phyloP scores from a whole-genome alignment of 371 early-diverging fungal genomes.

The Mucor velutinosus region DNA sequence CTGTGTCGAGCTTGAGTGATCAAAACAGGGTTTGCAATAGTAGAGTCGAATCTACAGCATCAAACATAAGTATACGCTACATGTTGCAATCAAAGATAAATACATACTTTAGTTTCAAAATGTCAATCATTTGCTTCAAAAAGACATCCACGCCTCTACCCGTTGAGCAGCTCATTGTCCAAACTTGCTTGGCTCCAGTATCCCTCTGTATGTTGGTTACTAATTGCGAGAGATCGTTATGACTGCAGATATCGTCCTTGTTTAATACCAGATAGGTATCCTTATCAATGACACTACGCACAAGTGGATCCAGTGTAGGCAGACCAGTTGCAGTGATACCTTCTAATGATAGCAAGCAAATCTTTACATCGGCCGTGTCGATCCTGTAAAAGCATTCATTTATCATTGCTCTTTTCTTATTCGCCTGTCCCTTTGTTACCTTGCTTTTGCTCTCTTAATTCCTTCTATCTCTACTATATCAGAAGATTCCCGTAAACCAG shows the following conservation, averaged over 20 bases:
- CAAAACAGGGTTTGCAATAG: conserved; percentile 39
- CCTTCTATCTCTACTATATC: conserved; percentile 80
- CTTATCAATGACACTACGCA: conserved; percentile 50
- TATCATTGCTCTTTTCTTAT: background rate
- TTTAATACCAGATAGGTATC: conserved; percentile 71
- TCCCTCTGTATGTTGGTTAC: conserved; percentile 7
- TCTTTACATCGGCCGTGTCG: conserved; percentile 49
- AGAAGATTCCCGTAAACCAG: conserved; percentile 67
- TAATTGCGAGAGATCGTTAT: background rate
- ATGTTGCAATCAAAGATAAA: background rate
- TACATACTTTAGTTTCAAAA: conserved; percentile 53
- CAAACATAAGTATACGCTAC: background rate
- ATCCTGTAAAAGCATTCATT: conserved; percentile 19
- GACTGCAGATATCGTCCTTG: conserved; percentile 56
- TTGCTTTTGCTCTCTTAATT: conserved; percentile 63
- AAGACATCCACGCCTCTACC: conserved; percentile 62
- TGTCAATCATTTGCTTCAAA: conserved; percentile 53
- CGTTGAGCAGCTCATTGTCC: conserved; percentile 67
- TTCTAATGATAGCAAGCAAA: conserved; percentile 48
- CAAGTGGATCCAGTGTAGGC: conserved; percentile 41
- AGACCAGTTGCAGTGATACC: background rate
- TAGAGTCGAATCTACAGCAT: conserved; percentile 53
- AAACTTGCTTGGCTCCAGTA: conserved; percentile 33
- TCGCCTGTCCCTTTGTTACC: conserved; percentile 17
- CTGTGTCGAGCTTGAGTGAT: conserved; percentile 82